phyloP scores from a whole-genome alignment of 2,329 filamentous ascomycete genomes.

The Colletotrichum ledebouriae region DNA sequence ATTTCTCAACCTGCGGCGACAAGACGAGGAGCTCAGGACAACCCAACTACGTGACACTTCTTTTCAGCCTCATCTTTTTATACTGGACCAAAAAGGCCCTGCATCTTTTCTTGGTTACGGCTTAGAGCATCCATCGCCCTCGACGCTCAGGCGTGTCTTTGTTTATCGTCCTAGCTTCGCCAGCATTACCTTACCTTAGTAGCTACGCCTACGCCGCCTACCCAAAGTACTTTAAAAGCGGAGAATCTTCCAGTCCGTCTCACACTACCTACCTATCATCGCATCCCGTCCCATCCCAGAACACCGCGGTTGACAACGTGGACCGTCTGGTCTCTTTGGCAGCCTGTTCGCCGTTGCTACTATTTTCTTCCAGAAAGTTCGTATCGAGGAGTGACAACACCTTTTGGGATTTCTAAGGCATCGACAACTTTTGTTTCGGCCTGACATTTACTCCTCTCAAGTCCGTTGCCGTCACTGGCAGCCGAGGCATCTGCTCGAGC shows the following conservation, averaged over 20 bases:
- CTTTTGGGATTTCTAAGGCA: too few relatives aligned
- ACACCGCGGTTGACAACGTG: too few relatives aligned
- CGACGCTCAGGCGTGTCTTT: background rate
- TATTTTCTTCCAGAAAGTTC: background rate
- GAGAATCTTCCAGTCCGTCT: constrained; percentile 35
- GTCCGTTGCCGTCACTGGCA: background rate
- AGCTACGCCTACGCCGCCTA: background rate
- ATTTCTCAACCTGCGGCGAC: constrained; percentile 15
- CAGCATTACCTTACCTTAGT: background rate
- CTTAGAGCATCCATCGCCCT: background rate
- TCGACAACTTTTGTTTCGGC: too few relatives aligned
- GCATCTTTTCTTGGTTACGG: constrained; percentile 1
- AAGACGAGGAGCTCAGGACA: constrained; percentile 4
- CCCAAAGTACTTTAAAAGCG: constrained; percentile 29
- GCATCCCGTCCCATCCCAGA: background rate
- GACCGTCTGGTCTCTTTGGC: background rate
- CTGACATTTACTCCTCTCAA: background rate
- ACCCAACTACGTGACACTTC: background rate
- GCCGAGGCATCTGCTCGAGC: background rate
- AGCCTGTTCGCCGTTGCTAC: background rate
- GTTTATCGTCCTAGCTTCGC: background rate
- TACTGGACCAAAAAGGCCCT: too few relatives aligned
- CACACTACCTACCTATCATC: background rate
- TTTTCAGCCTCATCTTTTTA: too few relatives aligned
- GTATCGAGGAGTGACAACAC: background rate